These are phyloP conservation scores for Heliamphora pulchella DNA, from an alignment of 179 eudicot genomes.

Conservation along the genomic window DNA sequence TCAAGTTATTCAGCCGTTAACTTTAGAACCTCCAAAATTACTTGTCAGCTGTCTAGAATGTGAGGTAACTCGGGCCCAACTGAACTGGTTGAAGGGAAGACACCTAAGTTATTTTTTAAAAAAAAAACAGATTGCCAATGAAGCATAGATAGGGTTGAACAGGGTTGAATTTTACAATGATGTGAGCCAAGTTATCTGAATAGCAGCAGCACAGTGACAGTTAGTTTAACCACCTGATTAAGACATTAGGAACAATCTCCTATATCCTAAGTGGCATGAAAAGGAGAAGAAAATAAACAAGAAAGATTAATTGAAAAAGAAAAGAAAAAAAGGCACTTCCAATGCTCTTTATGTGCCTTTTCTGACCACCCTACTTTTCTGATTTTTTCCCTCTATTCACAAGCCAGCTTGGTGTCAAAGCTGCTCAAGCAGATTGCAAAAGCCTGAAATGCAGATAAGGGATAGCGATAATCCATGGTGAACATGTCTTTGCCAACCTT, in stretches of 20 bases:
- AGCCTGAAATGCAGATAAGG: no score
- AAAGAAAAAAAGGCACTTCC: not conserved
- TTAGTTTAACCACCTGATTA: not conserved
- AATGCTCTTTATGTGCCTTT: constrained; percentile 9
- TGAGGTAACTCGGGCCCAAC: no score
- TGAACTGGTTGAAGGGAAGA: no score
- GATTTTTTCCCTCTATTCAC: constrained; percentile 48
- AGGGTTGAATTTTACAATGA: not conserved
- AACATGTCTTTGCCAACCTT: constrained; percentile 94
- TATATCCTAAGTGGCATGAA: not conserved
- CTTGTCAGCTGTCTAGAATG: no score
- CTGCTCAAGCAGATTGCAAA: no score
- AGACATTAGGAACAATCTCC: constrained; percentile 8
- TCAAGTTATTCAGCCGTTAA: no score
- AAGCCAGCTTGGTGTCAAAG: constrained; percentile 67
- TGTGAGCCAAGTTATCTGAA: not conserved
- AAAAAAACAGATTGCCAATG: not conserved
- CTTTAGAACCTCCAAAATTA: no score
- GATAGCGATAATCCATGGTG: constrained; percentile 13
- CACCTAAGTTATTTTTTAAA: no score
- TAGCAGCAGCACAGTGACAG: constrained; percentile 2
- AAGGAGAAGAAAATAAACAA: not conserved
- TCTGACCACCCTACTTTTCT: constrained; percentile 4
- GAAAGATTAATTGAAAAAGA: not conserved
- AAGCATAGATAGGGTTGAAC: not conserved